These are phyloP conservation scores for Spongispora temasekensis DNA, from an alignment of 1,284 basidiomycete genomes.

Conservation along the genomic window DNA sequence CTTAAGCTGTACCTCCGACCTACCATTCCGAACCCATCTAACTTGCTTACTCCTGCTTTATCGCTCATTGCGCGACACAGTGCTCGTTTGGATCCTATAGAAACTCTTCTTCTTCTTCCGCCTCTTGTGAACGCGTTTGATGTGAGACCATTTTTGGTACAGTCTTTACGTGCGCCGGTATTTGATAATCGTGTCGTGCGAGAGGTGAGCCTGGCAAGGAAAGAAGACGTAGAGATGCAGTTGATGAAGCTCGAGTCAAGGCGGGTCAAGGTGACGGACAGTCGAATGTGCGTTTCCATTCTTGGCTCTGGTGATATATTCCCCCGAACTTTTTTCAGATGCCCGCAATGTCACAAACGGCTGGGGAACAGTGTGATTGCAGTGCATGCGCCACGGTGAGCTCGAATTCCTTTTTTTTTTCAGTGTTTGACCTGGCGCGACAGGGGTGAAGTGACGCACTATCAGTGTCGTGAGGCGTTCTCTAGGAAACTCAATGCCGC, in stretches of 20 bases:
- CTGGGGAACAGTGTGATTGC: conserved; percentile 94
- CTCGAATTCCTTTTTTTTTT: not conserved
- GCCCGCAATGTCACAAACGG: conserved; percentile 94
- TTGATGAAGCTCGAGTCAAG: conserved; percentile 78
- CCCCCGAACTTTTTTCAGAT: conserved; percentile 49
- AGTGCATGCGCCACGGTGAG: conserved; percentile 83
- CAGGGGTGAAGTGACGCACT: conserved; percentile 71
- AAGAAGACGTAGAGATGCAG: conserved; percentile 70
- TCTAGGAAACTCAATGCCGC: conserved; percentile 52
- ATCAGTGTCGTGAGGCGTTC: conserved; percentile 88
- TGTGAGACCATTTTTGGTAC: conserved; percentile 77
- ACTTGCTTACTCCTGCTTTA: conserved; percentile 78
- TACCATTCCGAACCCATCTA: conserved; percentile 43
- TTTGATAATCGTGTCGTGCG: conserved; percentile 73
- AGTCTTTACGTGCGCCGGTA: conserved; percentile 66
- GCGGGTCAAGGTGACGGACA: conserved; percentile 90
- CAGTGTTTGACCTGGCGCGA: not conserved
- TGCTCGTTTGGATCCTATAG: conserved; percentile 75
- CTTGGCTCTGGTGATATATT: not conserved
- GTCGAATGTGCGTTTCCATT: conserved; percentile 69
- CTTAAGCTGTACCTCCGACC: conserved; percentile 88
- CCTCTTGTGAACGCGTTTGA: conserved; percentile 82
- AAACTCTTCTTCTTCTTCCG: conserved; percentile 85
- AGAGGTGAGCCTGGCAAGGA: conserved; percentile 67
- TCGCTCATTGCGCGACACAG: conserved; percentile 84